Evolutionary conservation across 2,329 filamentous ascomycete species (phyloP), one percentile per base, ranked within the genome.

Genomic region (Aspergillus cejpii): DNA sequence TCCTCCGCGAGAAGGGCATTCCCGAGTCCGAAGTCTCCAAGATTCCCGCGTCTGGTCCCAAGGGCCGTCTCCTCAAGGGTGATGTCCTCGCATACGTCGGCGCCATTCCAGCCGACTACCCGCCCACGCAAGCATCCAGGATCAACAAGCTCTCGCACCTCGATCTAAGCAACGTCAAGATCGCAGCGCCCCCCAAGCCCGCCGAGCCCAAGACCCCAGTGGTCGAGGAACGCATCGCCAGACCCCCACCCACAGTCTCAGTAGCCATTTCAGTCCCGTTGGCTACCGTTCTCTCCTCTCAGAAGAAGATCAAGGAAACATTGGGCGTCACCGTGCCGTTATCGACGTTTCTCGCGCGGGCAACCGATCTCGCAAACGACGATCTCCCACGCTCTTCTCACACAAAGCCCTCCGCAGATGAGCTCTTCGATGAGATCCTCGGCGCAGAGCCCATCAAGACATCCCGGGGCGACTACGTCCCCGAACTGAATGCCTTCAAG

Each of bases 81-180:
- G 92, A 98, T 63, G 84, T 98, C 5, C 80, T 98, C 43, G 90
- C 89, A 38, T 92, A 91, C 67, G 69, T 97, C 12, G 92, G 92
- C 51, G 74, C 77, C 56, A 87, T 96, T 60, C 74, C 83, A 48
- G 73, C 81, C 51, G 76, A 81, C 47, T 85, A 87, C 55, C 85
- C 91, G 1, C 76, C 79, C 17, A 74, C 81, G 49, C 77, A 89
- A 56, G 85, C 86, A 44, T 73, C 78, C 46, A 81, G 80, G 41
- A 83, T 94, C 62, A 75, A 80, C 48, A 84, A 88, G 67, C 80
- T 92, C 39, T 74, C 79, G 33, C 88, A 94, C 66, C 81, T 98
- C 42, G 91, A 98, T 65, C 80, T 98, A 19, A 92, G 85, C 74
- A 95, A 97, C 74, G 91, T 97, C 74, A 94, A 94, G 74, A 72